Conservation (phyloP, 177 flowering plant species). For the Tripterygium wilfordii region DNA sequence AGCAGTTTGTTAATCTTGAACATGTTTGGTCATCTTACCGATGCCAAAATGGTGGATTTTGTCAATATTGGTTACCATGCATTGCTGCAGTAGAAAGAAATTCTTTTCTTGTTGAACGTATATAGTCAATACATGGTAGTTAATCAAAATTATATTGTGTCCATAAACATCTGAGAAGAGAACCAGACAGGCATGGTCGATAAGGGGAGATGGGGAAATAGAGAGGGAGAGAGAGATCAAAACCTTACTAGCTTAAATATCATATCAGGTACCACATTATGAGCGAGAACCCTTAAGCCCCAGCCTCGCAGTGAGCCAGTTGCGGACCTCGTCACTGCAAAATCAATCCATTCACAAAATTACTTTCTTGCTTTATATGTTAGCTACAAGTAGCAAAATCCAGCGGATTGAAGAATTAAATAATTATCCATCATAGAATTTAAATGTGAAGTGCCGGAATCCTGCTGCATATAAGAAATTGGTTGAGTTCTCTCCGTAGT, state of each 20-base stretch:
- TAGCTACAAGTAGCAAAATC: neutral
- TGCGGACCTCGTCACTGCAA: slow-evolving; percentile 61
- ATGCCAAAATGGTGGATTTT: too few species aligned
- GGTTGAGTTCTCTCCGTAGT: slow-evolving; percentile 52
- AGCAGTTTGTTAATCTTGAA: too few species aligned
- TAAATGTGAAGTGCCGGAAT: slow-evolving; percentile 44
- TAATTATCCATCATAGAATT: slow-evolving; percentile 52
- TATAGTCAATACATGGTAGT: too few species aligned
- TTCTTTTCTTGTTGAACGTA: too few species aligned
- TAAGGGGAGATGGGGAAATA: neutral
- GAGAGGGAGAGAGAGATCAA: neutral
- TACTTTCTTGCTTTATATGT: neutral
- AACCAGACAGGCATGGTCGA: too few species aligned
- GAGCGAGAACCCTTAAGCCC: slow-evolving; percentile 58
- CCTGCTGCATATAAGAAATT: slow-evolving; percentile 42
- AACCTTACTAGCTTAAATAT: neutral
- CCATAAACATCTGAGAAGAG: too few species aligned
- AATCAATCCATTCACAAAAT: slow-evolving; percentile 2
- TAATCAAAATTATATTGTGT: too few species aligned
- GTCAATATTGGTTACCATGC: too few species aligned
- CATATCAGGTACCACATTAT: slow-evolving; percentile 7
- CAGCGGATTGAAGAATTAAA: slow-evolving; percentile 1
- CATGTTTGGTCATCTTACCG: too few species aligned
- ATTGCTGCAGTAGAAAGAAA: too few species aligned
- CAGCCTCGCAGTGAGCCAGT: slow-evolving; percentile 68